These are phyloP conservation scores for Solanum phureja DNA, from an alignment of 257 asterid species.

Conservation along the genomic window DNA sequence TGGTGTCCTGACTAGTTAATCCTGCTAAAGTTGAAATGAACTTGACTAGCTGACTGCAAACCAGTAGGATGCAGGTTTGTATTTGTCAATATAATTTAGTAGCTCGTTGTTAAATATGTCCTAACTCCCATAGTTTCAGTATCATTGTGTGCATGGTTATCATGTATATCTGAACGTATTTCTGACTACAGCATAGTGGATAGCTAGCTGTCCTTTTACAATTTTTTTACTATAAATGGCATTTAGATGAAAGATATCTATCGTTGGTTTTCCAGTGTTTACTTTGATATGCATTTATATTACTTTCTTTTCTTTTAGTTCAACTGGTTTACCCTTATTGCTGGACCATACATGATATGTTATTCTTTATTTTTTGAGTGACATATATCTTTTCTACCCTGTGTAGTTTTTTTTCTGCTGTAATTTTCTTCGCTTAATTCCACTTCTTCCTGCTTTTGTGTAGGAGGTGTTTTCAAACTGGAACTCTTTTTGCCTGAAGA, in stretches of 20 bases:
- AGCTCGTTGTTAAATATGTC: not conserved
- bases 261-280: not conserved
- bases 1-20: not conserved
- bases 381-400: not conserved
- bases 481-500: slow-evolving; percentile 95
- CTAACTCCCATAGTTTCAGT: not conserved
- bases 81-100: not conserved
- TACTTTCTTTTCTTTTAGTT: not conserved
- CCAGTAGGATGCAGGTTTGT: not conserved
- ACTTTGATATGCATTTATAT: not conserved
- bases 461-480: slow-evolving; percentile 98
- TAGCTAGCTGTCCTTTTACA: not conserved
- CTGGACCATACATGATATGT: not conserved
- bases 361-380: not conserved
- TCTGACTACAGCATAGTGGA: not conserved
- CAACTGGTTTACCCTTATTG: not conserved
- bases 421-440: not conserved
- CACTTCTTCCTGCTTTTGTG: not conserved
- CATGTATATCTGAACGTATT: not conserved
- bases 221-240: not conserved
- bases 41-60: not conserved
- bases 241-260: not conserved
- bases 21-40: not conserved
- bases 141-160: not conserved
- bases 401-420: not conserved